A percentile compares a stretch with the other conserved stretches of the same genome.
These are phyloP conservation scores for Tubosaeta sp. DNA, from an alignment of 768 basidiomycete genomes.

Conservation along the genomic window DNA sequence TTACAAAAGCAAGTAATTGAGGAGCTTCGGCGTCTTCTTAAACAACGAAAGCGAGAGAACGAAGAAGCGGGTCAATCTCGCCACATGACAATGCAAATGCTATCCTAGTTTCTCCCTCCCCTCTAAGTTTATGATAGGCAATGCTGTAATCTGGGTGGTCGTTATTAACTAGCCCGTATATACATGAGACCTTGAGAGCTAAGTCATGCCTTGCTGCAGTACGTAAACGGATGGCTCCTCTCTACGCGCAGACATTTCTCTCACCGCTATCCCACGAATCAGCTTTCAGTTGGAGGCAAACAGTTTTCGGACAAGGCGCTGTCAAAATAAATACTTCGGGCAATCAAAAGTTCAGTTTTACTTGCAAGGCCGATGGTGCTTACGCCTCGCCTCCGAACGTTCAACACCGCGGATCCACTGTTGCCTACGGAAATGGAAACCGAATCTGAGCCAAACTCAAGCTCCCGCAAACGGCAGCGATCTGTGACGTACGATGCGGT, in stretches of 20 bases:
- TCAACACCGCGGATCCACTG: slow-evolving; percentile 28
- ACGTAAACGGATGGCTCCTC: slow-evolving; percentile 28
- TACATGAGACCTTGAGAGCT: background rate
- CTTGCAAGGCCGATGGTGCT: slow-evolving; percentile 29
- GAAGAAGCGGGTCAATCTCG: background rate
- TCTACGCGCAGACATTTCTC: slow-evolving; percentile 16
- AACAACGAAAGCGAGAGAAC: slow-evolving; percentile 28
- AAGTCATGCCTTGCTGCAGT: background rate
- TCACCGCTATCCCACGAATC: slow-evolving; percentile 19
- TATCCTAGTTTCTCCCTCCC: background rate
- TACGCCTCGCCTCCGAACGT: slow-evolving; percentile 34
- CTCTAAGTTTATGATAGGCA: slow-evolving; percentile 3
- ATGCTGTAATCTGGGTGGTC: slow-evolving; percentile 12
- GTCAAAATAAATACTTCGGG: slow-evolving; percentile 17
- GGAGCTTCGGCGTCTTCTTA: slow-evolving; percentile 37
- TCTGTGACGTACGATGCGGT: slow-evolving; percentile 28
- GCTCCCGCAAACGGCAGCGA: slow-evolving; percentile 37
- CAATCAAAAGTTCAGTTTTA: slow-evolving; percentile 9
- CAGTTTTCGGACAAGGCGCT: slow-evolving; percentile 14
- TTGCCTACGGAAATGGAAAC: slow-evolving; percentile 31
- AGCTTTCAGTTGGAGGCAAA: slow-evolving; percentile 13
- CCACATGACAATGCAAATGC: slow-evolving; percentile 3
- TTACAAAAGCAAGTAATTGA: slow-evolving; percentile 32
- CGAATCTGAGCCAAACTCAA: slow-evolving; percentile 23
- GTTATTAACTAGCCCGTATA: background rate